Evolutionary conservation across 148 eudicot species (phyloP).

Genomic region (Chenopodium formosanum): DNA sequence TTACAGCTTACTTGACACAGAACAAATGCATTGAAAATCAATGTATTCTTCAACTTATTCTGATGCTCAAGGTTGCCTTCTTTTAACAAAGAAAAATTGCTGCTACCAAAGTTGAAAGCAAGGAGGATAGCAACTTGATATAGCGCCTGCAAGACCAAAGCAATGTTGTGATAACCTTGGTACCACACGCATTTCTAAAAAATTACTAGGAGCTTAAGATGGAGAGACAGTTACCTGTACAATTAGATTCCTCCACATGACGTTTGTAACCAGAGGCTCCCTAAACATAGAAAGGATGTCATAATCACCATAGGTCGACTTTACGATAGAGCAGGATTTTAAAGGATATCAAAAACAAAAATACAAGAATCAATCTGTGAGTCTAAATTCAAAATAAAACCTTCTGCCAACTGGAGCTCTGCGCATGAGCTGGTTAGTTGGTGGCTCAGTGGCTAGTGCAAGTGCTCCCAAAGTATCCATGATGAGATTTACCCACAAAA

Average conservation of each 20-base stretch:
- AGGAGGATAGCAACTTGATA: slow-evolving; percentile 86
- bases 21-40: slow-evolving; percentile 83
- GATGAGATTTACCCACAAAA: slow-evolving; percentile 93
- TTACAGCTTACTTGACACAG: slow-evolving; percentile 70
- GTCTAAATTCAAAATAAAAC: slow-evolving; percentile 19
- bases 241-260: slow-evolving; percentile 94
- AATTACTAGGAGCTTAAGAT: background rate
- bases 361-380: background rate
- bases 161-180: background rate
- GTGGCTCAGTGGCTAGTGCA: slow-evolving; percentile 95
- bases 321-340: background rate
- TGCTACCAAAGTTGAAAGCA: slow-evolving; percentile 56
- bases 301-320: background rate
- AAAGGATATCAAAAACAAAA: background rate
- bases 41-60: slow-evolving; percentile 67
- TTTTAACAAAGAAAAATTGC: slow-evolving; percentile 44
- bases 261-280: slow-evolving; percentile 96
- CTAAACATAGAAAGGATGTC: slow-evolving; percentile 35
- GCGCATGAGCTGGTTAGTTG: slow-evolving; percentile 85
- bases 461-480: slow-evolving; percentile 98
- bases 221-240: slow-evolving; percentile 55
- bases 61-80: slow-evolving; percentile 45
- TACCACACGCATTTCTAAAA: background rate
- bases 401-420: slow-evolving; percentile 93
- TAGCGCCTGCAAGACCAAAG: slow-evolving; percentile 52